Conservation (phyloP, 2,329 filamentous ascomycete genomes). For the Colletotrichum sansevieriae region DNA sequence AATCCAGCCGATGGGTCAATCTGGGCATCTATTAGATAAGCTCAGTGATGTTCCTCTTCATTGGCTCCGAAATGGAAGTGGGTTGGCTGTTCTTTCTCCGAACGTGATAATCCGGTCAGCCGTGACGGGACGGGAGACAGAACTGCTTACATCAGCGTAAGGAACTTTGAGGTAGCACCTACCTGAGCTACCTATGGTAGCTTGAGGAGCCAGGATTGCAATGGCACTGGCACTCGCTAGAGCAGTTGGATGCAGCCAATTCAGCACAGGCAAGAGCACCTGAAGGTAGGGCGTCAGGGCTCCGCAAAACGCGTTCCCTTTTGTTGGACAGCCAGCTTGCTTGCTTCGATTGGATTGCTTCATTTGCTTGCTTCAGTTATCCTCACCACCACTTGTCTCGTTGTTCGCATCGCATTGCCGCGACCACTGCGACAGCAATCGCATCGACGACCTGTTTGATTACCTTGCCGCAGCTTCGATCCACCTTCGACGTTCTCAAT, state of each 20-base stretch:
- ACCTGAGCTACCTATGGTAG: too few species aligned
- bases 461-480: background rate
- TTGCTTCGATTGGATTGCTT: too few species aligned
- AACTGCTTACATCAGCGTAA: too few species aligned
- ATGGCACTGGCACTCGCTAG: too few species aligned
- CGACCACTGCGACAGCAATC: background rate
- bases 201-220: too few species aligned
- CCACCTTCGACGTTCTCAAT: background rate
- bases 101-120: too few species aligned
- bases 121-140: too few species aligned
- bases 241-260: slow-evolving; percentile 13
- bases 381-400: background rate
- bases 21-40: too few species aligned
- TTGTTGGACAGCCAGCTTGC: slow-evolving; percentile 8
- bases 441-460: background rate
- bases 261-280: slow-evolving; percentile 24
- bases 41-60: too few species aligned
- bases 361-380: background rate
- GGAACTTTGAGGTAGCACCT: too few species aligned
- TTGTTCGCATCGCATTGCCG: background rate
- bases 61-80: too few species aligned
- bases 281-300: slow-evolving; percentile 30
- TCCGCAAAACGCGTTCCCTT: slow-evolving; percentile 41
- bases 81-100: too few species aligned
- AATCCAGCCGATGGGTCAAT: background rate